phyloP scores from a whole-genome alignment of 352 stramenopile genomes.

The Globisporangium spiculum region DNA sequence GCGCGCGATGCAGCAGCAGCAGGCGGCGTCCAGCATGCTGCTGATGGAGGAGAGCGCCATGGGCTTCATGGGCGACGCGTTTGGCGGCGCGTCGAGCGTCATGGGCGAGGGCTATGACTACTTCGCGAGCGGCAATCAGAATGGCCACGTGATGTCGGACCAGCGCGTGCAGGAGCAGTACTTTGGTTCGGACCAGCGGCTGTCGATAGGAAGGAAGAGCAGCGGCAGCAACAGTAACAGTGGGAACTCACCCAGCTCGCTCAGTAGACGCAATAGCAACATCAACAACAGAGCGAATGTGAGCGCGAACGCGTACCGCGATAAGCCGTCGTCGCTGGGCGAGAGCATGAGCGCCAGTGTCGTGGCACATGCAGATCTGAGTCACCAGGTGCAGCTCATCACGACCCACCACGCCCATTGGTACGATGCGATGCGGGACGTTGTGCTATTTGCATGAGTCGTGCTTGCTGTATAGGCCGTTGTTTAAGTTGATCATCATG shows the following conservation, averaged over 20 bases:
- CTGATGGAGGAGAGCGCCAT: slow-evolving; percentile 33
- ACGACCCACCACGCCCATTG: slow-evolving; percentile 70
- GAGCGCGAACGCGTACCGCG: slow-evolving; percentile 21
- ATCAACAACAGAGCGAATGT: slow-evolving; percentile 20
- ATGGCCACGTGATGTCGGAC: slow-evolving; percentile 5
- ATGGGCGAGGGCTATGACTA: slow-evolving; percentile 13
- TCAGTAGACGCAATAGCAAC: slow-evolving; percentile 18
- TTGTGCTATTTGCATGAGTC: too few relatives aligned
- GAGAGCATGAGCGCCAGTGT: slow-evolving; percentile 64
- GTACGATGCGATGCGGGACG: slow-evolving; percentile 21
- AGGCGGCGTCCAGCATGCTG: slow-evolving; percentile 36
- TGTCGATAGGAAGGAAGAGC: background rate
- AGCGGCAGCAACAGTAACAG: slow-evolving; percentile 13
- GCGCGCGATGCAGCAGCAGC: slow-evolving; percentile 23
- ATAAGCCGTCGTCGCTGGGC: slow-evolving; percentile 27
- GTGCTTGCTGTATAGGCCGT: too few relatives aligned
- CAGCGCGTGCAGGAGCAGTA: slow-evolving; percentile 21
- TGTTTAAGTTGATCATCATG: too few relatives aligned
- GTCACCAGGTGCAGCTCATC: slow-evolving; percentile 68
- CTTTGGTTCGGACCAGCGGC: slow-evolving; percentile 29
- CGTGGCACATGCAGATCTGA: slow-evolving; percentile 65
- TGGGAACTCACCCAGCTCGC: slow-evolving; percentile 16
- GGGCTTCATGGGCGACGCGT: slow-evolving; percentile 10
- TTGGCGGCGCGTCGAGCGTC: slow-evolving; percentile 24
- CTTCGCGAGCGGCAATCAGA: slow-evolving; percentile 14